Base-by-base conservation (phyloP, 2,329 filamentous ascomycete species). In the Pleochaeta shiraiana region DNA sequence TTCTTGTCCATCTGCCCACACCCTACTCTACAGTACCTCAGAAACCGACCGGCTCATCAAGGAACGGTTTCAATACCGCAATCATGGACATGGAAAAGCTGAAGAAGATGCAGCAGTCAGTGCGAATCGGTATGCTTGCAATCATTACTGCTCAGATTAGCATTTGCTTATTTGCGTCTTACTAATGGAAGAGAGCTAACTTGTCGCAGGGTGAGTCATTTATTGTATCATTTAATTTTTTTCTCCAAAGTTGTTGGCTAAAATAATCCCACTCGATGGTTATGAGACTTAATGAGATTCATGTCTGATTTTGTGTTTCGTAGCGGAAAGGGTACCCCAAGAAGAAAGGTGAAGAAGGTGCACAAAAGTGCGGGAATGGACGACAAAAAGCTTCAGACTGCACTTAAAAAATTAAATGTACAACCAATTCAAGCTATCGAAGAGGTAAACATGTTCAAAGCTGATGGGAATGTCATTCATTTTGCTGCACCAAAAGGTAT, bases 391-490 rank as follows among this genome's bases (percentile, higher is more conserved):
- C 89, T 98, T 70, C 93, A 98, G 81, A 84, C 86, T 68, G 81
- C 90, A 68, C 83, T 98, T 71, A 98, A 98, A 88, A 98, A 98
- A 87, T 85, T 98, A 77, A 97, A 97, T 79, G 92, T 95, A 66
- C 93, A 98, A 84, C 93, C 93, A 74, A 97, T 98, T 79, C 91
- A 95, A 82, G 90, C 88, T 70, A 98, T 98, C 74, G 93, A 98
- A 85, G 93, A 98, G 83, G 93, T 98, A 77, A 98, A 98, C 87
- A 98, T 98, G 93, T 98, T 98, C 87, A 98, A 98, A 88, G 87
- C 88, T 76, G 93, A 98, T 76, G 93, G 93, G 78, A 98, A 98
- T 78, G 93, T 98, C 77, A 97, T 98, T 75, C 93, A 98, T 84
- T 98, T 98, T 77, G 87, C 90, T 73, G 89, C 89, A 74, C 93